Conservation (phyloP, 2,329 filamentous ascomycete genomes). For the Pyricularia sp. region DNA sequence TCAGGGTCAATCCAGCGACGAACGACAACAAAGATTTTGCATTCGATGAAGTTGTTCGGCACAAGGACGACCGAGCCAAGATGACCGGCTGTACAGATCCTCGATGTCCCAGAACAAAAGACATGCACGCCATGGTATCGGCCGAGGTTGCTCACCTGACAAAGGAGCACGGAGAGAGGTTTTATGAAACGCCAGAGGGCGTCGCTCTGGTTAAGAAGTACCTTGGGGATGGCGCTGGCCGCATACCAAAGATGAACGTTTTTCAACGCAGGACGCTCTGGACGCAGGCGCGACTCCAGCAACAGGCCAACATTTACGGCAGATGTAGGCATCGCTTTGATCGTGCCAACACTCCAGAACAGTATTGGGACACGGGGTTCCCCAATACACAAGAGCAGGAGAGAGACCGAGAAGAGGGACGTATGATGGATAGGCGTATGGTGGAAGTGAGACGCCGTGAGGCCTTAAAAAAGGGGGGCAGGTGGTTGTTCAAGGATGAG, state of each 20-base stretch:
- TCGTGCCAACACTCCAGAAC: constrained; percentile 61
- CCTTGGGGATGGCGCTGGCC: constrained; percentile 45
- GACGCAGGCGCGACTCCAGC: constrained; percentile 60
- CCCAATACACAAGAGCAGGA: constrained; percentile 72
- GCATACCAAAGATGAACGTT: constrained; percentile 41
- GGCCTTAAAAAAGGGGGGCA: constrained; percentile 62
- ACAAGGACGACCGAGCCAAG: constrained; percentile 53
- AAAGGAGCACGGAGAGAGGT: constrained; percentile 11
- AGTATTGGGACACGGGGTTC: constrained; percentile 86
- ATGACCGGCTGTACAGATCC: constrained; percentile 62
- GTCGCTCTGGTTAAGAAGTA: constrained; percentile 40
- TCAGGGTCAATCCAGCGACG: constrained; percentile 63
- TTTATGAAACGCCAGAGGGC: constrained; percentile 20
- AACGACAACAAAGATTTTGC: constrained; percentile 63
- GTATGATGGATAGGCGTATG: constrained; percentile 46
- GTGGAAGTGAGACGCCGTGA: constrained; percentile 67
- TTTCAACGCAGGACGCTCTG: constrained; percentile 54
- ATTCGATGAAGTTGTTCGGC: constrained; percentile 62
- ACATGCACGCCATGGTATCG: constrained; percentile 53
- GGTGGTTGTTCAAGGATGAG: constrained; percentile 76
- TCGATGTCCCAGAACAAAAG: constrained; percentile 57
- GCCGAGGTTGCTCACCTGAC: constrained; percentile 23
- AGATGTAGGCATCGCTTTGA: constrained; percentile 66
- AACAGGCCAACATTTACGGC: constrained; percentile 62
- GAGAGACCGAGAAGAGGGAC: constrained; percentile 50